Conservation (phyloP, 139 green algal species). For the Micractinium conductrix region DNA sequence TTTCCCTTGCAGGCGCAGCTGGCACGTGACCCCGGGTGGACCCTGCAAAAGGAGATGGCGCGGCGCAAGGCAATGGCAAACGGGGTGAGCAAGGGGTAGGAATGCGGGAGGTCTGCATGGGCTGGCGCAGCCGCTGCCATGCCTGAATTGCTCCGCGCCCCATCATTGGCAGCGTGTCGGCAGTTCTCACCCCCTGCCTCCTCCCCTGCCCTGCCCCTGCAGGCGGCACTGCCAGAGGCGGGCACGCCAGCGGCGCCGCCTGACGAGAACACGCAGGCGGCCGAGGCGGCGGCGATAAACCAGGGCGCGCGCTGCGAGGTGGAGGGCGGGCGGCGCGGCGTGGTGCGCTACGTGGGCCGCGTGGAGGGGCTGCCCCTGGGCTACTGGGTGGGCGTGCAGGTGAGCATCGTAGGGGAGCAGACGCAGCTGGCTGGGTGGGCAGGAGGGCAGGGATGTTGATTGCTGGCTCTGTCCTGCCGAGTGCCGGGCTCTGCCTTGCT, state of each 20-base stretch:
- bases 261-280: conserved; percentile 50
- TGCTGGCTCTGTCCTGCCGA: too few species aligned
- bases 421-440: background rate
- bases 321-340: conserved; percentile 88
- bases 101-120: background rate
- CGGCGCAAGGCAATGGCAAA: conserved; percentile 44
- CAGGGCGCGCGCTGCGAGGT: conserved; percentile 88
- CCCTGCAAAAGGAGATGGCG: conserved; percentile 86
- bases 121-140: background rate
- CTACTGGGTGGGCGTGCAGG: conserved; percentile 92
- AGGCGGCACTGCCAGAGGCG: conserved; percentile 48
- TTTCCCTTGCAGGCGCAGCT: conserved; percentile 59
- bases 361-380: conserved; percentile 43
- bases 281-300: conserved; percentile 55
- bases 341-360: conserved; percentile 67
- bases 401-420: conserved; percentile 21
- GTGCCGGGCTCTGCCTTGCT: too few species aligned
- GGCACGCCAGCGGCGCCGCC: background rate
- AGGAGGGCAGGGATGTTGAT: too few species aligned
- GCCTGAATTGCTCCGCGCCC: background rate
- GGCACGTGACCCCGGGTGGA: conserved; percentile 88
- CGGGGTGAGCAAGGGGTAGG: background rate
- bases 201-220: background rate
- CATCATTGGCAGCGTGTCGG: too few species aligned
- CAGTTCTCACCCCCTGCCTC: background rate